Percentiles rank a stretch among this genome's conserved stretches.
Evolutionary conservation across 2,329 filamentous ascomycete species (phyloP).

Genomic region (Colletotrichum musae): DNA sequence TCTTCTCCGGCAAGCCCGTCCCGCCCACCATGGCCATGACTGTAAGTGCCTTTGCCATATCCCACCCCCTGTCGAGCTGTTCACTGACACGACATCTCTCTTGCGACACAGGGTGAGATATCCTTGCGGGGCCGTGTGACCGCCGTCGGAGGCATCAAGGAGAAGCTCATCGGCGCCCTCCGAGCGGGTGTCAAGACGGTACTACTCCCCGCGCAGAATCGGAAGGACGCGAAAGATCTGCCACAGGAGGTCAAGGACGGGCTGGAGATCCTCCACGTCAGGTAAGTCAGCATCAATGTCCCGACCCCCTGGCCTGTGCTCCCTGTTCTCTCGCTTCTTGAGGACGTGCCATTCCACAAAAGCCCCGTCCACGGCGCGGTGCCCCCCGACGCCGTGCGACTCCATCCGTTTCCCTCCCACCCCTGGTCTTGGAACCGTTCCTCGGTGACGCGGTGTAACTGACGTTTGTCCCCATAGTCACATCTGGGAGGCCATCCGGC

Average conservation of each 20-base stretch:
- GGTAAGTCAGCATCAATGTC: constrained; percentile 67
- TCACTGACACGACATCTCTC: constrained; percentile 32
- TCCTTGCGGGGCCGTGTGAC: constrained; percentile 91
- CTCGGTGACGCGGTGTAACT: constrained; percentile 41
- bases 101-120: constrained; percentile 70
- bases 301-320: constrained; percentile 59
- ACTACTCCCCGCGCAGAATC: constrained; percentile 87
- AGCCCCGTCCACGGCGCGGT: constrained; percentile 34
- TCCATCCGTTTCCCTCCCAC: constrained; percentile 37
- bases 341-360: constrained; percentile 35
- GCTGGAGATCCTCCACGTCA: constrained; percentile 89
- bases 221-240: constrained; percentile 92
- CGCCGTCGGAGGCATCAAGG: constrained; percentile 97
- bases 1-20: constrained; percentile 89
- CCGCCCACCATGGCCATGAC: constrained; percentile 97
- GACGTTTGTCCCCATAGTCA: constrained; percentile 67
- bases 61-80: neutral
- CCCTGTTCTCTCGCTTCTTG: constrained; percentile 36
- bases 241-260: constrained; percentile 91
- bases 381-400: constrained; percentile 40
- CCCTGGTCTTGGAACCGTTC: constrained; percentile 34
- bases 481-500: constrained; percentile 93
- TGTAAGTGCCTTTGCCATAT: constrained; percentile 58
- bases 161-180: constrained; percentile 96
- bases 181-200: constrained; percentile 96